A percentile compares a stretch with the other conserved stretches of the same genome.
Evolutionary conservation across 2,329 filamentous ascomycete species (phyloP).

Genomic region (Laburnicola sp.): DNA sequence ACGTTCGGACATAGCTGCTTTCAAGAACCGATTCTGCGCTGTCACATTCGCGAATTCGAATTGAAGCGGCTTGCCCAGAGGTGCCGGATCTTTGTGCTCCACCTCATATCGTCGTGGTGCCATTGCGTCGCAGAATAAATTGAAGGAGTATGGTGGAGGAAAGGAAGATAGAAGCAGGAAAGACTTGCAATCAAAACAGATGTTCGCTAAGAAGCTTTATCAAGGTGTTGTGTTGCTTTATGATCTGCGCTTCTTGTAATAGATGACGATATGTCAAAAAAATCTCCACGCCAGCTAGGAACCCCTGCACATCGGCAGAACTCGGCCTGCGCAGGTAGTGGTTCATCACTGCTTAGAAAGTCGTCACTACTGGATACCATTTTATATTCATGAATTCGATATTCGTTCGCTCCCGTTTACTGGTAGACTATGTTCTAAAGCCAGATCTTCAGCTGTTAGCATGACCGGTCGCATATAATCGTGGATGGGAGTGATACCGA

Average conservation of each 20-base stretch:
- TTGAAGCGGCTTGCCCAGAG: constrained; percentile 49
- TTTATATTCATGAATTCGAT: too few species aligned
- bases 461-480: too few species aligned
- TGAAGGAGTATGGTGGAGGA: neutral
- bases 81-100: constrained; percentile 45
- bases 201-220: too few species aligned
- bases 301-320: neutral
- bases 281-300: neutral
- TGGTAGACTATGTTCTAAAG: too few species aligned
- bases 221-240: too few species aligned
- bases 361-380: too few species aligned
- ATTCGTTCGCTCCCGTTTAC: too few species aligned
- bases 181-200: neutral
- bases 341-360: neutral
- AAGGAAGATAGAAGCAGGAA: too few species aligned
- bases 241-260: neutral
- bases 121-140: constrained; percentile 28
- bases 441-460: too few species aligned
- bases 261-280: constrained; percentile 1
- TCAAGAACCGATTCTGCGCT: constrained; percentile 68
- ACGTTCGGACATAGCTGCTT: constrained; percentile 68
- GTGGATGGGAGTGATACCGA: too few species aligned
- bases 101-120: constrained; percentile 47
- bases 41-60: constrained; percentile 56
- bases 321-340: neutral